A percentile compares a stretch with the other conserved stretches of the same genome.
phyloP scores from a whole-genome alignment of 257 asterid genomes.

The Datura wrightii region DNA sequence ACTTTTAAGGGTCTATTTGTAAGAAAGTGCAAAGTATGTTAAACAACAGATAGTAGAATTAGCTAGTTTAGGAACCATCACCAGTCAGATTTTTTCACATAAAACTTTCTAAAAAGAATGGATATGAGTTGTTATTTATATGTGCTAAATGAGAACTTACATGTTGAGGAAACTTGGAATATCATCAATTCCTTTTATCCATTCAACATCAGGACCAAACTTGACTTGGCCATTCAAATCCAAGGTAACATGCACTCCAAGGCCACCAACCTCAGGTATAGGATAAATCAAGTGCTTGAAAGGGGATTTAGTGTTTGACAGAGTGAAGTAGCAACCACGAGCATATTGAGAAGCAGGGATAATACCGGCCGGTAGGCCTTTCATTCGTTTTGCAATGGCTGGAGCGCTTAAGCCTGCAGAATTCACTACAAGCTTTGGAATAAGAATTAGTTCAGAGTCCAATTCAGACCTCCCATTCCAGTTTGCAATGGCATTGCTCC shows the following conservation, averaged over 20 bases:
- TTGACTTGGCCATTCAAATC: constrained; percentile 84
- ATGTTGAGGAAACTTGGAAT: constrained; percentile 69
- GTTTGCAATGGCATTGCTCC: constrained; percentile 52
- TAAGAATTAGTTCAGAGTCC: constrained; percentile 67
- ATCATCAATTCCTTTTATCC: constrained; percentile 77
- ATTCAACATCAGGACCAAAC: constrained; percentile 94
- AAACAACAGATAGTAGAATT: background rate
- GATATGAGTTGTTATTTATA: background rate
- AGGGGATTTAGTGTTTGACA: constrained; percentile 57
- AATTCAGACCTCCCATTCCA: constrained; percentile 48
- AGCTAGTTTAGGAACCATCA: background rate
- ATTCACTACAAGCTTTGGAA: constrained; percentile 74
- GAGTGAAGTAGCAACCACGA: constrained; percentile 86
- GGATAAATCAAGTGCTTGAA: constrained; percentile 85
- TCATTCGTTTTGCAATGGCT: constrained; percentile 57
- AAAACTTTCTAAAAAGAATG: background rate
- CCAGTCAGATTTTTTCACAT: background rate
- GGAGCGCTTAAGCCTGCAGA: constrained; percentile 80
- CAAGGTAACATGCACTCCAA: constrained; percentile 92
- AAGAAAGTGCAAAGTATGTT: background rate
- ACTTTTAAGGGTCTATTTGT: background rate
- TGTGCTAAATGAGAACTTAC: constrained; percentile 51
- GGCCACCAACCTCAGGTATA: constrained; percentile 92
- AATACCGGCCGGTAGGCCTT: constrained; percentile 45
- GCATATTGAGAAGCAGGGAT: constrained; percentile 69